These are phyloP conservation scores for Colletotrichum graminicola DNA, from an alignment of 2,329 filamentous ascomycete genomes.

Conservation along the genomic window DNA sequence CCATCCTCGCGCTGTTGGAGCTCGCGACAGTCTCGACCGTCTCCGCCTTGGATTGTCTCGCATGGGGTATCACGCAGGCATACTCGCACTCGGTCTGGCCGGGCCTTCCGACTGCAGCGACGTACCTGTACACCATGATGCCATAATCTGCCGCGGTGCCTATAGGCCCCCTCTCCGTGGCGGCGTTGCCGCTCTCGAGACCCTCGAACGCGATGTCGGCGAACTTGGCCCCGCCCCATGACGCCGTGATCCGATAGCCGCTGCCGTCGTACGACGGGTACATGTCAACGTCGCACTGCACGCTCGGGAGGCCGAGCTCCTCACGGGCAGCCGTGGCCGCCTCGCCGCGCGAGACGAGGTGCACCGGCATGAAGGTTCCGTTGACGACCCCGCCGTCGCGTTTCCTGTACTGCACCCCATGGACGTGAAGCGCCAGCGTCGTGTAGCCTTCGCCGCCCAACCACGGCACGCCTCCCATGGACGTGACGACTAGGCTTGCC, in stretches of 20 bases:
- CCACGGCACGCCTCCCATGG: conserved; percentile 67
- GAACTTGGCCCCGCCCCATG: conserved; percentile 57
- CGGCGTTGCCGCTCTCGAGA: conserved; percentile 46
- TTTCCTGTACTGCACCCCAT: conserved; percentile 69
- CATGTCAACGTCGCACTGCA: conserved; percentile 63
- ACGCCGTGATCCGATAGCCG: conserved; percentile 52
- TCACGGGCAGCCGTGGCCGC: conserved; percentile 70
- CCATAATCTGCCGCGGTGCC: conserved; percentile 53
- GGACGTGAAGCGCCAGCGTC: conserved; percentile 70
- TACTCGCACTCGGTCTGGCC: conserved; percentile 68
- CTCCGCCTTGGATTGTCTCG: conserved; percentile 51
- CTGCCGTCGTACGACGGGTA: conserved; percentile 45
- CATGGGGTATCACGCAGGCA: conserved; percentile 48
- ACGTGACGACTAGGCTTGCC: conserved; percentile 57
- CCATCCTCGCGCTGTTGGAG: conserved; percentile 54
- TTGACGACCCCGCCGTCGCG: conserved; percentile 59
- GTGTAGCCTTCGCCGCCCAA: conserved; percentile 70
- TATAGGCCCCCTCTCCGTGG: conserved; percentile 30
- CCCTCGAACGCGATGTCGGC: conserved; percentile 52
- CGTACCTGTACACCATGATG: conserved; percentile 67
- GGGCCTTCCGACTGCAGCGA: conserved; percentile 64
- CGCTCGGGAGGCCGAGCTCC: conserved; percentile 71
- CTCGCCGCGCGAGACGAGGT: conserved; percentile 70
- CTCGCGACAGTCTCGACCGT: conserved; percentile 48
- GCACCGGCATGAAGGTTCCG: conserved; percentile 67